Evolutionary conservation across 108 stramenopile genomes (phyloP), one percentile per base, ranked within the genome.

Genomic region (Pseudonitzschia delicatissima): DNA sequence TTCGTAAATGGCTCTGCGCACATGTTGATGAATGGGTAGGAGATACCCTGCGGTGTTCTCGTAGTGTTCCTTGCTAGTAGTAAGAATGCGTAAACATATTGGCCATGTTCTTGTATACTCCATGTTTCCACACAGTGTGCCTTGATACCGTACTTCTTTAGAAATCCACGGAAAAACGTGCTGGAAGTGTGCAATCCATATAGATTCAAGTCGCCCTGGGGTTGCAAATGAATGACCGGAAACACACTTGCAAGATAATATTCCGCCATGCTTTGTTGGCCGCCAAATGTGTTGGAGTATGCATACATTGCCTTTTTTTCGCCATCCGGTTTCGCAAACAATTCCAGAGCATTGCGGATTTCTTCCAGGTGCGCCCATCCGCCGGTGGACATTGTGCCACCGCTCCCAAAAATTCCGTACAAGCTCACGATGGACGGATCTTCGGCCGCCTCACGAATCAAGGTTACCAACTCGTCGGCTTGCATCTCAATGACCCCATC

Each of bases 41-140:
- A 87, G 51, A 13, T 86, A 34, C 15, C 71, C 69, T 52, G 65
- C 61, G 0, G 82, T 72, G 23, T 74, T 77, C 23, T 87, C 85
- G 11, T 67, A 60, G 58, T 92, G 86, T 25, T 80, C 57, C 34
- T 67, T 76, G 36, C 72, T 77, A n/a, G 59, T 78, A 92, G 33
- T 60, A 40, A 0, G 60, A 37, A 50, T 92, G 84, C 0, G 87
- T 83, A 58, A 92, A 82, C 1, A 72, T 35, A 57, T 88, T 92
- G 9, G 87, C 80, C 23, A 82, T 78, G 62, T 83, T 92, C 76
- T 92, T 89, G 73, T 84, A 92, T 18, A 71, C 58, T 28, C 91
- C 91, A 48, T 89, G 91, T 55, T 88, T 88, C 52, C 85, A 88
- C 39, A 92, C 87, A n/a, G 66, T 92, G 84, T 2, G 72, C 84